phyloP scores from a whole-genome alignment of 1,139 yeast genomes.

The Torulaspora globosa region DNA sequence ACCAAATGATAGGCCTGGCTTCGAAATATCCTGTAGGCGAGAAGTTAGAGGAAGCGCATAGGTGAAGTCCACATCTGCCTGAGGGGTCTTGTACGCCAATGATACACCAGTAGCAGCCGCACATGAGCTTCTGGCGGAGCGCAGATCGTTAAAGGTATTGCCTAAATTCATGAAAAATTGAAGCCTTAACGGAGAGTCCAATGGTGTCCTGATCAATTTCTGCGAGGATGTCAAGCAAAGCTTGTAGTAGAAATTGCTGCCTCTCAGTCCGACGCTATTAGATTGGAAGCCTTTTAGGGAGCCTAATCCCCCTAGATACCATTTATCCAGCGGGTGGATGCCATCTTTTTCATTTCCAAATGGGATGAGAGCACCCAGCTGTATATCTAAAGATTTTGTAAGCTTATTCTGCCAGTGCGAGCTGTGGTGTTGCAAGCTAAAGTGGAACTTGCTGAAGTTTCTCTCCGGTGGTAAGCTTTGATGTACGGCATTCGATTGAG shows the following conservation, averaged over 20 bases:
- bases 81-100: slow-evolving; percentile 31
- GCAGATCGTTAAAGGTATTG: slow-evolving; percentile 16
- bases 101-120: slow-evolving; percentile 38
- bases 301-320: slow-evolving; percentile 69
- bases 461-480: slow-evolving; percentile 20
- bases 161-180: slow-evolving; percentile 31
- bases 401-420: slow-evolving; percentile 29
- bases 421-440: slow-evolving; percentile 27
- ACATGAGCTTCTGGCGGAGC: slow-evolving; percentile 13
- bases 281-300: slow-evolving; percentile 72
- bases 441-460: slow-evolving; percentile 29
- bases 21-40: slow-evolving; percentile 31
- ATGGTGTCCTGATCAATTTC: slow-evolving; percentile 31
- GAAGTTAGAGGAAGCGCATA: slow-evolving; percentile 36
- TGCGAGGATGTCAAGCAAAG: slow-evolving; percentile 33
- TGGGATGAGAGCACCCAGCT: slow-evolving; percentile 31
- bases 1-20: slow-evolving; percentile 37
- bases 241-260: slow-evolving; percentile 30
- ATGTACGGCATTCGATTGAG: slow-evolving; percentile 19
- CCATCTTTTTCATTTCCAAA: slow-evolving; percentile 18
- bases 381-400: slow-evolving; percentile 28
- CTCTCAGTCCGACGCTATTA: slow-evolving; percentile 75
- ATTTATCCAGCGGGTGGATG: slow-evolving; percentile 41
- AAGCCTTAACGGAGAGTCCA: slow-evolving; percentile 33
- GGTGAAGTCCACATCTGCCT: slow-evolving; percentile 35